These are phyloP conservation scores for Pelargonium australe DNA, from an alignment of 441 rosid genomes.

Conservation along the genomic window DNA sequence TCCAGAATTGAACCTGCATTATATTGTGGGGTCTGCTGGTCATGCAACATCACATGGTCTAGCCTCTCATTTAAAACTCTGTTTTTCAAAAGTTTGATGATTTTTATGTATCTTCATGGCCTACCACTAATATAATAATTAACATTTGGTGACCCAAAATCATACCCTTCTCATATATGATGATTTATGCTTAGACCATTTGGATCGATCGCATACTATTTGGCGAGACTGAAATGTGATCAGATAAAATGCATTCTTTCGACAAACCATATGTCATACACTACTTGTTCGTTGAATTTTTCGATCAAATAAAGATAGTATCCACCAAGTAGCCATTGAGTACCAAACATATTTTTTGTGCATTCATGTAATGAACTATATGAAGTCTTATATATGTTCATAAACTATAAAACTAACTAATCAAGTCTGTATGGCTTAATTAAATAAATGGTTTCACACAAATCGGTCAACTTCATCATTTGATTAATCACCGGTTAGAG, in stretches of 20 bases:
- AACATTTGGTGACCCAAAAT: neutral
- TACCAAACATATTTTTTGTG: too few species aligned
- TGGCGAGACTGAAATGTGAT: neutral
- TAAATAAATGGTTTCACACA: too few species aligned
- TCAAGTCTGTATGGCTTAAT: too few species aligned
- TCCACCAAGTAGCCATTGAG: neutral
- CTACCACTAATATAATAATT: neutral
- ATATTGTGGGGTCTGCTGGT: neutral
- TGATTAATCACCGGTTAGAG: too few species aligned
- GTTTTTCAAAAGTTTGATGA: too few species aligned
- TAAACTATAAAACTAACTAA: too few species aligned
- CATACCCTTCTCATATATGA: neutral
- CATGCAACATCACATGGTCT: neutral
- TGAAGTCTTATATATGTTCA: too few species aligned
- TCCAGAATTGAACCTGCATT: neutral
- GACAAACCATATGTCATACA: neutral
- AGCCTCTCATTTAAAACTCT: neutral
- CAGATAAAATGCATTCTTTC: neutral
- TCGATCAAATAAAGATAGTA: neutral
- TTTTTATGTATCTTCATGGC: neutral
- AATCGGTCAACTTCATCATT: too few species aligned
- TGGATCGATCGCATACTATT: neutral
- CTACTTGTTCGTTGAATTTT: slow-evolving; percentile 9
- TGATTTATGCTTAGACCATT: neutral
- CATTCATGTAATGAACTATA: too few species aligned